Percentiles rank a stretch among this genome's conserved stretches.
Conservation (phyloP, 2,329 filamentous ascomycete species). For the Chaetomium olivaceum region DNA sequence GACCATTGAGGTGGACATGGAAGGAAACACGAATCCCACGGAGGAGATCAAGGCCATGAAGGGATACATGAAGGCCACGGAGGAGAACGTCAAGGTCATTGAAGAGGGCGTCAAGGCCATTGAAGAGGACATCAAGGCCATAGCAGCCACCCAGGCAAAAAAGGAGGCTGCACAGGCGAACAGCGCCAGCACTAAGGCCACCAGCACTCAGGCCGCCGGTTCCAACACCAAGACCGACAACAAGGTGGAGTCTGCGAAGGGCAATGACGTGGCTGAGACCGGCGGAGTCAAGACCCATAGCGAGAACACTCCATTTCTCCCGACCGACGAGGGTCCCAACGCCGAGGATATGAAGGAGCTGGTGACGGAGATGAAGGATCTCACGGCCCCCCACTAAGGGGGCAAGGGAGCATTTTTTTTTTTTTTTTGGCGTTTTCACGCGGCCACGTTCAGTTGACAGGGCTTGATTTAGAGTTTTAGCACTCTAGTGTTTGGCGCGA, state of each 20-base stretch:
- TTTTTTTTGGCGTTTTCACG: not conserved
- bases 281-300: not conserved
- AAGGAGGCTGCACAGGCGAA: no score
- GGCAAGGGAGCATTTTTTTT: not conserved
- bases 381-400: not conserved
- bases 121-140: no score
- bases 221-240: not conserved
- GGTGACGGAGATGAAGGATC: not conserved
- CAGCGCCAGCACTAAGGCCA: not conserved
- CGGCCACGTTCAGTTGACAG: not conserved
- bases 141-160: no score
- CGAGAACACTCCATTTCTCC: not conserved
- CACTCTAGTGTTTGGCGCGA: not conserved
- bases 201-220: not conserved
- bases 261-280: not conserved
- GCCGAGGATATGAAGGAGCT: slow-evolving; percentile 6
- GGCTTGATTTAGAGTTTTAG: not conserved
- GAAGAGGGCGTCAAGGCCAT: no score
- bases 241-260: not conserved
- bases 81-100: no score
- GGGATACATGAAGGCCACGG: no score
- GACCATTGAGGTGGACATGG: no score
- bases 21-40: no score
- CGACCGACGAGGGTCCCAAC: not conserved
- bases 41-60: no score